Percentiles rank a stretch among this genome's conserved stretches.
phyloP scores from a whole-genome alignment of 495 filamentous ascomycete genomes.

The Diplogelasinospora grovesii region DNA sequence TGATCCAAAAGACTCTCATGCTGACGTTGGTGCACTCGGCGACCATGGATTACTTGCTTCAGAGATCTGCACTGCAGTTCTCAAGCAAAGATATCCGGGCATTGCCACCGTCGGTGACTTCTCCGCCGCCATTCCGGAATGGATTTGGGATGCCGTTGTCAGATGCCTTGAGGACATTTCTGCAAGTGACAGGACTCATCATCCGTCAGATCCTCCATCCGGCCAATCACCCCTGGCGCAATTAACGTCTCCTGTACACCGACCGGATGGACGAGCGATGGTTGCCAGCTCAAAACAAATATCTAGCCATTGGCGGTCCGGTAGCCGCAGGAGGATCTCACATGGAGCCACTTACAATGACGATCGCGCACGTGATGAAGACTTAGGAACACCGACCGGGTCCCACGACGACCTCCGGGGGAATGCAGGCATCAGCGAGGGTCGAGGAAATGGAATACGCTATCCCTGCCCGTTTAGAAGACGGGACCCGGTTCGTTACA shows the following conservation, averaged over 20 bases:
- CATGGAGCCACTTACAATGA: too few relatives aligned
- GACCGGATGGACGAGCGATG: too few relatives aligned
- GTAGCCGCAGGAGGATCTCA: background rate
- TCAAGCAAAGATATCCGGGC: conserved; percentile 1
- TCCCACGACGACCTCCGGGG: too few relatives aligned
- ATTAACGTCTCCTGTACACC: too few relatives aligned
- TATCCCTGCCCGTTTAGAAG: conserved; percentile 32
- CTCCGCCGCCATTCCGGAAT: background rate
- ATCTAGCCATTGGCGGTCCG: background rate
- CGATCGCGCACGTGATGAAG: too few relatives aligned
- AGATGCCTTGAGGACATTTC: conserved; percentile 6
- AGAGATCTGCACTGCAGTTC: background rate
- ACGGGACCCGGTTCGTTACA: conserved; percentile 33
- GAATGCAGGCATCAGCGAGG: too few relatives aligned
- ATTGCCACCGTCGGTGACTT: too few relatives aligned
- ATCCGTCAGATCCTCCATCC: background rate
- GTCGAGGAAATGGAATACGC: too few relatives aligned
- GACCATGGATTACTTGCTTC: too few relatives aligned
- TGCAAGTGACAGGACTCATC: background rate
- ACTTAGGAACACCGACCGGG: background rate
- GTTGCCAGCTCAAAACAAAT: too few relatives aligned
- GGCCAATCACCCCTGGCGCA: too few relatives aligned
- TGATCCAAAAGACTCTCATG: background rate
- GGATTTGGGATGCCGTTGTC: conserved; percentile 5
- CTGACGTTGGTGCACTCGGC: too few relatives aligned